phyloP scores from a whole-genome alignment of 176 grass and related monocot genomes.

The Bromus sterilis region DNA sequence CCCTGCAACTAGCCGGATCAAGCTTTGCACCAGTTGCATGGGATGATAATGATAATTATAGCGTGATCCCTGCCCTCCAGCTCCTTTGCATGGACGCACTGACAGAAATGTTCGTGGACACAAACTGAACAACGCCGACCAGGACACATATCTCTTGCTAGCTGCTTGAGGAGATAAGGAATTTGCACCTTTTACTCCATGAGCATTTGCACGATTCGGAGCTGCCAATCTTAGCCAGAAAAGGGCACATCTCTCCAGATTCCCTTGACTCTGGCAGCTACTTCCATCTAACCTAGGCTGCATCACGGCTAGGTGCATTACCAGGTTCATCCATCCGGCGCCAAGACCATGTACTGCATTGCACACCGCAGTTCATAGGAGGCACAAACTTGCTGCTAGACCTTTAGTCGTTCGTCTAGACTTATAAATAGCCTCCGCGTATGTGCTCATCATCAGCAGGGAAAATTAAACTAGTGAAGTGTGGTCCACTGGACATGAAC shows the following conservation, averaged over 20 bases:
- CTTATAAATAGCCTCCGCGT: conserved; percentile 54
- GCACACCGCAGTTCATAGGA: conserved; percentile 2
- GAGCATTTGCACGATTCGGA: conserved; percentile 24
- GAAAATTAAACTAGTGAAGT: conserved; percentile 14
- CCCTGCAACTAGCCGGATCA: not conserved
- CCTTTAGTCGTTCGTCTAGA: not conserved
- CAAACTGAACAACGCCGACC: not conserved
- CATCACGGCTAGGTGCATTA: conserved; percentile 44
- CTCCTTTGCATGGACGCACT: not conserved
- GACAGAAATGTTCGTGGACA: conserved; percentile 18
- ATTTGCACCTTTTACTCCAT: conserved; percentile 4
- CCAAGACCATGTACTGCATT: not conserved
- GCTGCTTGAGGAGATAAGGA: conserved; percentile 30
- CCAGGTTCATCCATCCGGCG: not conserved
- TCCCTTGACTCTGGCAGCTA: not conserved
- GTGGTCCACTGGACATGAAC: conserved; percentile 2
- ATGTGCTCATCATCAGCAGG: conserved; percentile 23
- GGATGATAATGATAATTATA: not conserved
- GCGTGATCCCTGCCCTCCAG: not conserved
- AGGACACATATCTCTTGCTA: not conserved
- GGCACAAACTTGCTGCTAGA: not conserved
- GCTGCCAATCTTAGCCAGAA: not conserved
- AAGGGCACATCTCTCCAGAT: conserved; percentile 22
- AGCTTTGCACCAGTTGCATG: not conserved
- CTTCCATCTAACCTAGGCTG: conserved; percentile 31